Evolutionary conservation across 192 early-diverging fungal genomes (phyloP), one percentile per base, ranked within the genome.

Genomic region (Coemansia sp.): DNA sequence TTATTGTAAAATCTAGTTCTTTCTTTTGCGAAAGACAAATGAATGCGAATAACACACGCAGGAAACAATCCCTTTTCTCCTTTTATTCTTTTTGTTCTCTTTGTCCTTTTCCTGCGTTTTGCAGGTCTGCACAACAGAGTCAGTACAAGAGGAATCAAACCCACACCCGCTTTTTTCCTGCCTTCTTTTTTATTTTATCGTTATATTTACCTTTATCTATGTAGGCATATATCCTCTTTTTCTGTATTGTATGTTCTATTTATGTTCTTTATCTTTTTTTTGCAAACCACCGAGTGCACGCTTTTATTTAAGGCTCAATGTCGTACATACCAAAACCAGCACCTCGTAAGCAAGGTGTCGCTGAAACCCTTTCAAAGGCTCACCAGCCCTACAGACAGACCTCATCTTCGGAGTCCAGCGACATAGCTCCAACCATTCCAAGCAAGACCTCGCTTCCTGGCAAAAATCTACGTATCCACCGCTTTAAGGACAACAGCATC

Each of bases 251-350:
- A 49, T 16, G 47, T 8, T 18, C 47, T 49, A 18, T 18, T 18
- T 32, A 32, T 32, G 32, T 32, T 32, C 32, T 32, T 32, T 32
- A 32, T 32, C 32, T 32, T 2, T 49, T 18, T 18, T 6, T 49
- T 15, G 13, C 46, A 48, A 6, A 16, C 47, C 16, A 49, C 16
- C 4, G 21, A 26, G 7, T 11, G 9, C 21, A 26, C 51, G 6
- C 51, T 54, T 12, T 21, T 54, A 8, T 26, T 11, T 3, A 54
- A 41, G 36, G 12, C 15, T 12, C 52, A 43, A 69, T 76, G 73
- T 56, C 63, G 18, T 76, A 76, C 56, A 76, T 69, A 19, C 73
- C 73, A 62, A 62, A 68, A 43, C 64, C 67, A 59, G 26, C 36
- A n/a, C 32, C 8, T 16, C 57, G 40, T 8, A 54, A 40, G 47